Base-by-base conservation (phyloP, 441 rosid species). In the Erodium moschatum region DNA sequence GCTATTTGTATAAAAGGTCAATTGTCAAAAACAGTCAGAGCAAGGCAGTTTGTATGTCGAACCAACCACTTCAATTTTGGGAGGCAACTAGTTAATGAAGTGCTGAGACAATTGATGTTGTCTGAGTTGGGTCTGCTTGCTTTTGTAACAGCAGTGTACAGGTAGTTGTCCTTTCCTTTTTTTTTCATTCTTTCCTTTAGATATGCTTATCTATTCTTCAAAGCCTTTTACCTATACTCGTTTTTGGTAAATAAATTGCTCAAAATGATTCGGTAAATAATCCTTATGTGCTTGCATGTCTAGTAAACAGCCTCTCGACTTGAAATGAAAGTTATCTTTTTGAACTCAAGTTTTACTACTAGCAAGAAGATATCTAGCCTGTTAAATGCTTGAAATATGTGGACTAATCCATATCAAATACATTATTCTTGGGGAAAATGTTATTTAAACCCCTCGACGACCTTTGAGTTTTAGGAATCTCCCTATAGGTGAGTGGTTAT, bases 61-160 rank as follows among this genome's bases (percentile, higher is more conserved):
- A 78, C 85, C 90, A 68, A 79, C 87, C 33, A 85, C 85, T 76
- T 72, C 87, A 73, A 81, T 85, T 77, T 81, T 81, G 83, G 96
- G 86, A 85, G 71, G 72, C 77, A 71, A 67, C 66, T 69, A 64
- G 71, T 79, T 74, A 82, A 80, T 74, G 74, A 82, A 78, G 80
- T 83, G 77, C 77, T 74, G 81, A 62, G 80, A 38, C 44, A 5
- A 38, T 83, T 74, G 76, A 70, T 79, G 80, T 85, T 80, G 82
- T 86, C 72, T 75, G 80, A 62, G 72, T 83, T 67, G 71, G 80
- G 80, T 83, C 75, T 70, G 81, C 86, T 77, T 80, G 84, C 91
- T 83, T 84, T 79, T 73, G 70, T 70, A 68, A 78, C 87, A 80
- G 83, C 86, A 76, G 73, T 87, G 96, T 87, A 92, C 96, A 89